These are phyloP conservation scores for Plectosphaerella cucumerina DNA, from an alignment of 2,329 filamentous ascomycete species.

Conservation along the genomic window DNA sequence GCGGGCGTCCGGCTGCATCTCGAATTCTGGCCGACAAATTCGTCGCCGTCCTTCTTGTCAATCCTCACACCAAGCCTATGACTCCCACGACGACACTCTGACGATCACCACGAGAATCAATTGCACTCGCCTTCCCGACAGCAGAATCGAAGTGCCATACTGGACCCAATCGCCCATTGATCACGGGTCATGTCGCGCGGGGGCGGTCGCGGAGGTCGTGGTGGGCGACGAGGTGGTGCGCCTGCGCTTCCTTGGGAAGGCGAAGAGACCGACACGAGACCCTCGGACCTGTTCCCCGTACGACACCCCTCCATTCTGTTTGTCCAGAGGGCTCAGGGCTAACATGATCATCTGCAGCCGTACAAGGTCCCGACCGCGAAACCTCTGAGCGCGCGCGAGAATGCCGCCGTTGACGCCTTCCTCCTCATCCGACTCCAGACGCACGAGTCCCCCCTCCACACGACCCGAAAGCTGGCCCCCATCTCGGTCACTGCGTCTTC, in stretches of 20 bases:
- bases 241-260: slow-evolving; percentile 49
- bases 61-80: neutral
- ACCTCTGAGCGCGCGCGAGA: slow-evolving; percentile 38
- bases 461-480: slow-evolving; percentile 41
- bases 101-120: neutral
- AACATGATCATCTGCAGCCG: slow-evolving; percentile 27
- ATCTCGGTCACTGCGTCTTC: slow-evolving; percentile 31
- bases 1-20: neutral
- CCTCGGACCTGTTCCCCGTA: slow-evolving; percentile 58
- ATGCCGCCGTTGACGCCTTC: slow-evolving; percentile 43
- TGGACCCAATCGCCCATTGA: too few species aligned
- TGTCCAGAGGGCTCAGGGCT: neutral
- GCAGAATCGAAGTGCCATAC: neutral
- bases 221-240: slow-evolving; percentile 40
- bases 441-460: slow-evolving; percentile 53
- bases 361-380: slow-evolving; percentile 45
- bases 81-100: neutral
- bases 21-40: neutral
- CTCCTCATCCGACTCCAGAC: slow-evolving; percentile 54
- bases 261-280: slow-evolving; percentile 52
- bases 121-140: neutral
- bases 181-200: slow-evolving; percentile 43
- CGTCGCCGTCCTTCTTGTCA: neutral
- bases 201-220: slow-evolving; percentile 45
- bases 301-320: neutral